Conservation (phyloP, 2,329 filamentous ascomycete genomes). For the Cladosporium cucumerinum region DNA sequence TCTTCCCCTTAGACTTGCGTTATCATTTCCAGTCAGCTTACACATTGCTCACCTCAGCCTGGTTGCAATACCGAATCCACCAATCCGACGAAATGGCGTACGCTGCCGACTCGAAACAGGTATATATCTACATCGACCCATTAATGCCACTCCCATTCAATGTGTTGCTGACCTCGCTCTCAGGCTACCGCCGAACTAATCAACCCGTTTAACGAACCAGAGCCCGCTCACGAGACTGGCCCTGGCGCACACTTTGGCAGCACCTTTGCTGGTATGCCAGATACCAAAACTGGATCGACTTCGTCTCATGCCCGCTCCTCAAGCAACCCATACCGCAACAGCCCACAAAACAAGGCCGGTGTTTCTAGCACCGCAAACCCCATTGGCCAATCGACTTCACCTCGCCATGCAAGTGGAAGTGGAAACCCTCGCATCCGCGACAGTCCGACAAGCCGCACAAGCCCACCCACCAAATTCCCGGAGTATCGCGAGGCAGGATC, state of each 20-base stretch:
- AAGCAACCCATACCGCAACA: slow-evolving; percentile 42
- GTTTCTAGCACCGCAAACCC: background rate
- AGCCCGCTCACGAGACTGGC: slow-evolving; percentile 65
- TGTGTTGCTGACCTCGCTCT: slow-evolving; percentile 19
- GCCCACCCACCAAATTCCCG: slow-evolving; percentile 39
- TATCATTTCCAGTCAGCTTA: background rate
- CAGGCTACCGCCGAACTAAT: slow-evolving; percentile 66
- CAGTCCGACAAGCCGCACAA: background rate
- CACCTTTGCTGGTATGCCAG: slow-evolving; percentile 40
- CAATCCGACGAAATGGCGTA: background rate
- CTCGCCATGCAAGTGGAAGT: background rate
- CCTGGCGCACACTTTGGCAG: slow-evolving; percentile 56
- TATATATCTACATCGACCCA: background rate
- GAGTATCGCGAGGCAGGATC: slow-evolving; percentile 41
- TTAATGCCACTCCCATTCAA: background rate
- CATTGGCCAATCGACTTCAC: background rate
- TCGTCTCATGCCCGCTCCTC: slow-evolving; percentile 23
- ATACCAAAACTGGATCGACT: slow-evolving; percentile 30
- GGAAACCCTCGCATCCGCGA: slow-evolving; percentile 12
- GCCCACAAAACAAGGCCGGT: slow-evolving; percentile 1
- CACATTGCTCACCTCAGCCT: background rate
- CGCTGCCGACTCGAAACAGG: slow-evolving; percentile 10
- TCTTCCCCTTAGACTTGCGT: background rate
- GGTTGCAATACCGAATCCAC: background rate
- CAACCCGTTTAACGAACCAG: slow-evolving; percentile 65